Evolutionary conservation across 345 rosid species (phyloP).

Genomic region (Euphorbia pulcherrima): DNA sequence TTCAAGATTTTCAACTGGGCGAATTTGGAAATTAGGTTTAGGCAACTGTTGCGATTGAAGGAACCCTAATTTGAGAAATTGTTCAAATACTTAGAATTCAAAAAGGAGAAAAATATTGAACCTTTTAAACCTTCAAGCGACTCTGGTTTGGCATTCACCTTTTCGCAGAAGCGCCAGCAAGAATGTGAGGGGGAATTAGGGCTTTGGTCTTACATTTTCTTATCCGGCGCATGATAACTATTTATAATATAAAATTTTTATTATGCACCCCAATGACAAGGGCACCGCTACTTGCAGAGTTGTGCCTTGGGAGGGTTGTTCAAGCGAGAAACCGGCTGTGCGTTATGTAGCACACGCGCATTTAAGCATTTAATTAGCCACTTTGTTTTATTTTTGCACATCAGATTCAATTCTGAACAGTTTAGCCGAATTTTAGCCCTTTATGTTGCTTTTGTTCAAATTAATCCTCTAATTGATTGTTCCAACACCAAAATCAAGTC

Average conservation of each 20-base stretch:
- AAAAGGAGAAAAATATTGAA: slow-evolving; percentile 19
- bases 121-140: slow-evolving; percentile 28
- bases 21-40: slow-evolving; percentile 11
- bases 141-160: slow-evolving; percentile 3
- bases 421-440: too few relatives aligned
- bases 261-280: slow-evolving; percentile 7
- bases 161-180: slow-evolving; percentile 27
- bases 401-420: too few relatives aligned
- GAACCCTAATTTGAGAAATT: slow-evolving; percentile 15
- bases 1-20: slow-evolving; percentile 11
- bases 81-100: slow-evolving; percentile 2
- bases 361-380: too few relatives aligned
- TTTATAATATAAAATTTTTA: not conserved
- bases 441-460: too few relatives aligned
- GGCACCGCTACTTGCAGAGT: not conserved
- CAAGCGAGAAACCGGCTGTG: too few relatives aligned
- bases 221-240: slow-evolving; percentile 38
- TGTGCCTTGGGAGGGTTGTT: not conserved
- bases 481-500: too few relatives aligned
- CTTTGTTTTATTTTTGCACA: too few relatives aligned
- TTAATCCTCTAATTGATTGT: too few relatives aligned
- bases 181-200: slow-evolving; percentile 18
- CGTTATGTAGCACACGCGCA: too few relatives aligned
- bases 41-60: not conserved
- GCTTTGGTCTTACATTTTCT: slow-evolving; percentile 22